Evolutionary conservation across 441 rosid species (phyloP).

Genomic region (Adansonia grandidieri): DNA sequence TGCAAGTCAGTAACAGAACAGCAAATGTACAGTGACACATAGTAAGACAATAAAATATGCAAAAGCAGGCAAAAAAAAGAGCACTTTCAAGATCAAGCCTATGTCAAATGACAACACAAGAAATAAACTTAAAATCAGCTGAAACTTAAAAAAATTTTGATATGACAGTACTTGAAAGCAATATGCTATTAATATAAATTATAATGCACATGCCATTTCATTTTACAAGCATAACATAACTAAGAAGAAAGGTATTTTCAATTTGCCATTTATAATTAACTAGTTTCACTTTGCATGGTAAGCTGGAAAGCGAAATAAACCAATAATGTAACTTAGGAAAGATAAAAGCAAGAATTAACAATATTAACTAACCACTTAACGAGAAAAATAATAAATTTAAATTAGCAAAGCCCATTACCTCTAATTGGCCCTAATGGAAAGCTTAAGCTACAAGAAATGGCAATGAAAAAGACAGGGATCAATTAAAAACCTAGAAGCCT

Average conservation of each 20-base stretch:
- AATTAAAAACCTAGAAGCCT: conserved; percentile 13
- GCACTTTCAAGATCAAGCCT: conserved; percentile 1
- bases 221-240: not conserved
- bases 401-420: conserved; percentile 30
- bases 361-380: not conserved
- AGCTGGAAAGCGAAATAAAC: conserved; percentile 5
- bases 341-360: not conserved
- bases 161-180: not conserved
- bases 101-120: not conserved
- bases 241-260: no score
- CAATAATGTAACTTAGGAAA: not conserved
- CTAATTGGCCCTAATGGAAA: conserved; percentile 23
- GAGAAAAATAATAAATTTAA: not conserved
- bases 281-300: not conserved
- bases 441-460: conserved; percentile 2
- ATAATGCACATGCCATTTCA: not conserved
- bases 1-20: not conserved
- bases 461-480: not conserved
- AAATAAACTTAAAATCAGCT: not conserved
- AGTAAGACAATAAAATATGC: not conserved
- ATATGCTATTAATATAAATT: not conserved
- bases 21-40: not conserved
- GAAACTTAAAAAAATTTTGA: not conserved
- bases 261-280: not conserved
- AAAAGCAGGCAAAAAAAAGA: not conserved